Evolutionary conservation across 345 rosid species (phyloP), one percentile per base, ranked within the genome.

Genomic region (Syzygium aromaticum): DNA sequence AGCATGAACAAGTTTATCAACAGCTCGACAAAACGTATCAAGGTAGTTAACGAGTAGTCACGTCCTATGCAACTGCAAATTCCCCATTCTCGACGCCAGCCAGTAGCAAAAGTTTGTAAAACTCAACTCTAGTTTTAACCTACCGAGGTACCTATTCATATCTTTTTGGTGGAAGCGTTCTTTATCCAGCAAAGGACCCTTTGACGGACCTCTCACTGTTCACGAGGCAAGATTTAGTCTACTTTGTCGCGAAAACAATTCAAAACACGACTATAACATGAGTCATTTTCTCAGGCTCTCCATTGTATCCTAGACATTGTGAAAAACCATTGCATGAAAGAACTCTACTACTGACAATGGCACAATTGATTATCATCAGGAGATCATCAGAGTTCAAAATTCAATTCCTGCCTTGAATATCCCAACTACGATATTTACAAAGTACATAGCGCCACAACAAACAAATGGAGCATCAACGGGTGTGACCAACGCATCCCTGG

Each of bases 361-460:
- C 49, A 38, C 49, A 5, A 19, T 33, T 38, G 49, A 73, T 38
- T 73, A 19, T 19, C 82, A 38, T 73, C 82, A 38, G 49, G 82
- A 73, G 82, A 73, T 73, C 82, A 19, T 73, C 82, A 73, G 52
- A 33, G 46, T 59, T 51, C 53, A 86, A 86, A n/a, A 86, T 86
- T 63, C 82, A 25, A 85, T 43, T 53, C 82, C 57, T 6, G 43
- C 54, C 83, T 63, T 23, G 15, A 21, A 49, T 51, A 51, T 86
- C 87, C 49, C 87, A 49, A 51, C 83, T 64, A 63, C n/a, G 80
- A 49, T 64, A 63, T 86, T 28, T 49, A 86, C 87, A 86, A n/a
- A 30, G 38, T 51, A 27, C 54, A 28, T 64, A 19, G 22, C 51
- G 28, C 51, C 57, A 49, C 73, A 33, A 17, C 43, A 46, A 21